Base-by-base conservation (phyloP, 352 stramenopile genomes). In the Phytophthora meadii region DNA sequence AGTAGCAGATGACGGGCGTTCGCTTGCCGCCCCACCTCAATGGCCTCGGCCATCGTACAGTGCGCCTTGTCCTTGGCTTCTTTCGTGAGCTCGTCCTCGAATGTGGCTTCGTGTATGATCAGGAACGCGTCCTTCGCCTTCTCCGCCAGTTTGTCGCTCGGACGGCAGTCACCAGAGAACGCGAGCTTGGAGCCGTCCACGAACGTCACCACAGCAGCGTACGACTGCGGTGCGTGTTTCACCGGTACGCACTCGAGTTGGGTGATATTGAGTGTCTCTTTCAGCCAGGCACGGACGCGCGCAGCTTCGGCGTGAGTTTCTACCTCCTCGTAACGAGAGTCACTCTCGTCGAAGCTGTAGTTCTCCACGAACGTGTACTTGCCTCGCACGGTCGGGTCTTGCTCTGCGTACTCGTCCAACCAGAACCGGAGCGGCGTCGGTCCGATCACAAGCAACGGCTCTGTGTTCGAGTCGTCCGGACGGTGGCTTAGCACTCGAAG, bases 41-140 rank as follows among this genome's bases (percentile, higher is more conserved):
- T 77, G 0, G 97, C 97, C 71, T 99, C 95, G 2, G 81, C 76
- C 22, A 97, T 95, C 6, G 97, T 99, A 42, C 81, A 97, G 84
- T 99, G 97, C 32, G 88, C 79, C 77, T 99, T 99, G 27, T 96
- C 77, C 41, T 94, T 86, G 15, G 97, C 97, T 65, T 99, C 96
- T 25, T 89, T 73, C 44, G 86, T 67, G 83, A 98, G 90, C 45
- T 84, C 87, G 75, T 99, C 92, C 54, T 99, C 97, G 71, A 99
- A 99, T 1, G 97, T 99, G 27, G 97, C 97, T 76, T 99, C 97
- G 65, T 99, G 97, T 55, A 99, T 97, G 11, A 99, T 79, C 32
- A 99, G 53, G 84, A 89, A 90, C 64, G 74, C 81, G 14, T 74
- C 76, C n/a, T 67, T 72, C 1, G 76, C 87, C 54, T 84, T 90